Evolutionary conservation across 2,329 filamentous ascomycete species (phyloP).

Genomic region (Arachnomyces sp.): DNA sequence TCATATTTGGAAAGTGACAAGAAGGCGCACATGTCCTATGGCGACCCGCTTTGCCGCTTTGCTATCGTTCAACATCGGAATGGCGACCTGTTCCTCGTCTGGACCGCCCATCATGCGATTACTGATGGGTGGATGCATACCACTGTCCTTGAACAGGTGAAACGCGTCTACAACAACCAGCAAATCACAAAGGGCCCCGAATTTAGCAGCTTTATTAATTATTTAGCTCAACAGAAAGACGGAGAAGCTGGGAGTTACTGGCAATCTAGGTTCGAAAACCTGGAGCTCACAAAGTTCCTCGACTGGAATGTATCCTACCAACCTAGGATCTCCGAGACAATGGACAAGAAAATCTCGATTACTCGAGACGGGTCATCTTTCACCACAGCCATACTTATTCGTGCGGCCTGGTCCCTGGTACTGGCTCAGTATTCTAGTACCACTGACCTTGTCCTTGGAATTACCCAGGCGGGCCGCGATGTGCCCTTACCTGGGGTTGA

Average conservation of each 20-base stretch:
- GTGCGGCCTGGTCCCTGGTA: slow-evolving; percentile 32
- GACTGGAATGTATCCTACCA: slow-evolving; percentile 2
- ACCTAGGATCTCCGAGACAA: slow-evolving; percentile 8
- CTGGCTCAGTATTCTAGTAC: slow-evolving; percentile 27
- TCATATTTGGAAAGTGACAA: slow-evolving; percentile 7
- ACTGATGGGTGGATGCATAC: slow-evolving; percentile 31
- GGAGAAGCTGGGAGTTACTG: slow-evolving; percentile 12
- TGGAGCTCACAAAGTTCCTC: slow-evolving; percentile 9
- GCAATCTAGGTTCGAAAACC: slow-evolving; percentile 11
- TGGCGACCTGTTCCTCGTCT: slow-evolving; percentile 23
- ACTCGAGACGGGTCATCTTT: slow-evolving; percentile 7
- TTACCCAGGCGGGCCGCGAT: slow-evolving; percentile 33
- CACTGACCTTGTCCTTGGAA: slow-evolving; percentile 35
- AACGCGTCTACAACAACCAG: slow-evolving; percentile 10
- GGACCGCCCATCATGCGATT: slow-evolving; percentile 36
- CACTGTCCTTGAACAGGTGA: slow-evolving; percentile 13
- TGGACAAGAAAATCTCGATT: slow-evolving; percentile 3
- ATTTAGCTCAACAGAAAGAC: slow-evolving; percentile 11
- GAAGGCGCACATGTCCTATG: slow-evolving; percentile 12
- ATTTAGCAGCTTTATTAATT: slow-evolving; percentile 18
- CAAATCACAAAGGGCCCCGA: slow-evolving; percentile 2
- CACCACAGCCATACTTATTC: slow-evolving; percentile 25
- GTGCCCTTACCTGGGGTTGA: slow-evolving; percentile 29
- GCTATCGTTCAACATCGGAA: slow-evolving; percentile 10
- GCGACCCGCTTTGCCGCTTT: slow-evolving; percentile 26